Evolutionary conservation across 2,329 filamentous ascomycete genomes (phyloP).

Genomic region (Diaporthe citrichinensis): DNA sequence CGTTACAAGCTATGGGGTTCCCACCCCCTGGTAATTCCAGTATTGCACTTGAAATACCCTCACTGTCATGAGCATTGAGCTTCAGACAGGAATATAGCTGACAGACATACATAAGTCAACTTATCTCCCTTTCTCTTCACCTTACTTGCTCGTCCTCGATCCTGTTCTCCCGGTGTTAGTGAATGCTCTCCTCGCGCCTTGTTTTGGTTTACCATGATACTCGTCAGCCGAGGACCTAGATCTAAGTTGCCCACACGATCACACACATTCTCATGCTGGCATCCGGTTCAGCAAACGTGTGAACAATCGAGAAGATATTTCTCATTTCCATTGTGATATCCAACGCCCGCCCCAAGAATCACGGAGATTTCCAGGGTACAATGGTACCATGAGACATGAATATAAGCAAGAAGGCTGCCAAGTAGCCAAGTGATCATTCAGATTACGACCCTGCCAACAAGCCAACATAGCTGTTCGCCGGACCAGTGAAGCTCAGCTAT

Average conservation of each 20-base stretch:
- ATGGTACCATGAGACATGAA: neutral
- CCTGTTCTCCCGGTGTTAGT: too few relatives aligned
- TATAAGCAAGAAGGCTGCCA: conserved; percentile 2
- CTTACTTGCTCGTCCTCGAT: neutral
- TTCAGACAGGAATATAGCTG: conserved; percentile 12
- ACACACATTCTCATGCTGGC: neutral
- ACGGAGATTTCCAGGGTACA: neutral
- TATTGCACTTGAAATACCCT: neutral
- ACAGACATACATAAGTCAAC: neutral
- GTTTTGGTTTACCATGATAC: too few relatives aligned
- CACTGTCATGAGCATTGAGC: neutral
- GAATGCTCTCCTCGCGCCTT: neutral
- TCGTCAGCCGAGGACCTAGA: neutral
- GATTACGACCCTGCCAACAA: conserved; percentile 18
- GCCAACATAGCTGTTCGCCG: neutral
- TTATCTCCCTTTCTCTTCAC: neutral
- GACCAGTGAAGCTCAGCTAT: neutral
- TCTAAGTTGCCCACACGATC: neutral
- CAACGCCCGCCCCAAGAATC: neutral
- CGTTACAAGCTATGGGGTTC: conserved; percentile 5
- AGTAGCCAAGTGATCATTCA: conserved; percentile 19
- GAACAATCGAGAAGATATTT: neutral
- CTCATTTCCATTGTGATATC: neutral
- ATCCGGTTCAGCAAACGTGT: neutral
- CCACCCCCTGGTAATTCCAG: neutral